Conservation (phyloP, 1,139 yeast genomes). For the Geotrichum cucujoidarum region DNA sequence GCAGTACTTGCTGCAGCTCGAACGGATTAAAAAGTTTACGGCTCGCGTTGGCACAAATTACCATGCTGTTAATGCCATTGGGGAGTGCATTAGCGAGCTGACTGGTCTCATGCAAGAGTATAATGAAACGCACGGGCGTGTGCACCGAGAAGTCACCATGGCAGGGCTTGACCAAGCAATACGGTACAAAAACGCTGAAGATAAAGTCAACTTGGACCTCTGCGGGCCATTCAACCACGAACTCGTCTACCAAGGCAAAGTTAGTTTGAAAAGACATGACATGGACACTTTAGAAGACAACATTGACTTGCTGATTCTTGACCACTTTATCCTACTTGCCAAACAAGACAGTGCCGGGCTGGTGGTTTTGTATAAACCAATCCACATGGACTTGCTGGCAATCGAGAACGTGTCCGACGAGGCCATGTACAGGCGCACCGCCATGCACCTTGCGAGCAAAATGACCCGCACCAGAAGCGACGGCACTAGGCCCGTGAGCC, state of each 20-base stretch:
- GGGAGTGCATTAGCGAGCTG: conserved; percentile 6
- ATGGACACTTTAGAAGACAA: conserved; percentile 3
- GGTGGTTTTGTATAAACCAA: conserved; percentile 36
- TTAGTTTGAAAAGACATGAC: conserved; percentile 9
- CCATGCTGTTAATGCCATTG: conserved; percentile 3
- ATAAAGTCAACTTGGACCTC: conserved; percentile 2
- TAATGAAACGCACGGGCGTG: conserved; percentile 12
- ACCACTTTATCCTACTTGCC: conserved; percentile 59
- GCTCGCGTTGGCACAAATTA: conserved; percentile 6
- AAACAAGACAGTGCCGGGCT: conserved; percentile 32
- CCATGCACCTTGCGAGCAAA: conserved; percentile 9
- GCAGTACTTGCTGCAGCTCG: conserved; percentile 9
- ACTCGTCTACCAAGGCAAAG: conserved; percentile 12
- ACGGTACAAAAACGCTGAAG: conserved; percentile 6
- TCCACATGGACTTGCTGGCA: conserved; percentile 39
- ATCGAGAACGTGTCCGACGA: conserved; percentile 36
- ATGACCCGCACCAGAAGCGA: conserved; percentile 14
- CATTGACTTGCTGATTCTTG: conserved; percentile 50
- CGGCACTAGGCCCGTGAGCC: neutral
- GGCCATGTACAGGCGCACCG: conserved; percentile 31
- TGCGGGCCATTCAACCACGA: conserved; percentile 1
- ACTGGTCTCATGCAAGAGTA: conserved; percentile 4
- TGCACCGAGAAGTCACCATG: conserved; percentile 5
- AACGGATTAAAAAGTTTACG: neutral
- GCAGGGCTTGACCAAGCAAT: conserved; percentile 10